phyloP scores from a whole-genome alignment of 192 early-diverging fungal species.

The Rhizoclosmatium globosum region DNA sequence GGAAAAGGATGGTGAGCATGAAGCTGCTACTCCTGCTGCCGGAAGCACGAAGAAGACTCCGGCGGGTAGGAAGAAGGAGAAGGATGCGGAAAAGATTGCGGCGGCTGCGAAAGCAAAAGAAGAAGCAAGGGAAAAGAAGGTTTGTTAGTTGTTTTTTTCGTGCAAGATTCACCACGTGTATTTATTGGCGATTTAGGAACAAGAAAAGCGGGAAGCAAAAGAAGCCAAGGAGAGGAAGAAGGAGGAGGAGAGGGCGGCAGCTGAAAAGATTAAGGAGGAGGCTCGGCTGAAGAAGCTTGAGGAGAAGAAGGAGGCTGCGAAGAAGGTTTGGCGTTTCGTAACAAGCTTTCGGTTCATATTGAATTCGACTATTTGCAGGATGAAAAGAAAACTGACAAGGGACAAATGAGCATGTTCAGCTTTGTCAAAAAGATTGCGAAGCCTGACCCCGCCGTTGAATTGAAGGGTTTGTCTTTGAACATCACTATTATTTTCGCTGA shows the following conservation, averaged over 20 bases:
- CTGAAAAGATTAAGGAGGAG: constrained; percentile 4
- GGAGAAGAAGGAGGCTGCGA: neutral
- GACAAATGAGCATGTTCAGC: neutral
- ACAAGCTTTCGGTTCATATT: too few relatives aligned
- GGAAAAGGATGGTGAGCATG: neutral
- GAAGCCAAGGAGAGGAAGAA: constrained; percentile 32
- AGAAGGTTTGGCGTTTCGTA: neutral
- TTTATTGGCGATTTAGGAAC: neutral
- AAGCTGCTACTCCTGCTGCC: neutral
- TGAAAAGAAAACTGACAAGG: neutral
- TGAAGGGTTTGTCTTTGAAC: too few relatives aligned
- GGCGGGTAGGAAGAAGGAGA: constrained; percentile 1
- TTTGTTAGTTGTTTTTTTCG: neutral
- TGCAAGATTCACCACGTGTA: too few relatives aligned
- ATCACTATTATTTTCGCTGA: too few relatives aligned
- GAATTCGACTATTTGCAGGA: neutral
- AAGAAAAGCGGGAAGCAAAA: constrained; percentile 26
- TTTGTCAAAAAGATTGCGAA: neutral
- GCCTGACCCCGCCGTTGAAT: neutral
- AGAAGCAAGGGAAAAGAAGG: constrained; percentile 24
- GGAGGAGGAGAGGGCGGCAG: constrained; percentile 2
- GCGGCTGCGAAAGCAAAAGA: constrained; percentile 22
- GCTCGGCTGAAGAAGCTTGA: neutral
- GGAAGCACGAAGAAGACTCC: constrained; percentile 1
- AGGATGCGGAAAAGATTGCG: constrained; percentile 16